phyloP scores from a whole-genome alignment of 2,329 filamentous ascomycete species.

The Penicillium oxalicum region DNA sequence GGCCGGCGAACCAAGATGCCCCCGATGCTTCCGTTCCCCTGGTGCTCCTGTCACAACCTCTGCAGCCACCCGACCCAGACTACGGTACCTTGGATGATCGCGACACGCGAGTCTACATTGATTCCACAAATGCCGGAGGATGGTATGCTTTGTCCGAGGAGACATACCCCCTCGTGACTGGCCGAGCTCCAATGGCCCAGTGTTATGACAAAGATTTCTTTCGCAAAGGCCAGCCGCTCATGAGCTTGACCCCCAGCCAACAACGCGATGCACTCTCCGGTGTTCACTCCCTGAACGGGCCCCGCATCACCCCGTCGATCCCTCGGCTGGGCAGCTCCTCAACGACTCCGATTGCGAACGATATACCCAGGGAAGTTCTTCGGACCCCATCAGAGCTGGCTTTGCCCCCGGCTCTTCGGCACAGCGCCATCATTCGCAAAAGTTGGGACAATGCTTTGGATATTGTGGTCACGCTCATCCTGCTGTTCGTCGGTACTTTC shows the following conservation, averaged over 20 bases:
- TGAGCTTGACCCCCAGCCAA: constrained; percentile 39
- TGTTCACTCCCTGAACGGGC: constrained; percentile 59
- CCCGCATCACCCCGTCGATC: constrained; percentile 35
- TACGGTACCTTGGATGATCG: constrained; percentile 46
- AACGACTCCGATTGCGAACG: constrained; percentile 30
- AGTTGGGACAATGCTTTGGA: constrained; percentile 43
- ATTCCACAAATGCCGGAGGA: constrained; percentile 75
- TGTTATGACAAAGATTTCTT: constrained; percentile 52
- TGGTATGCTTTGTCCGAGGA: constrained; percentile 92
- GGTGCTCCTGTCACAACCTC: constrained; percentile 79
- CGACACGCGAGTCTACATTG: constrained; percentile 70
- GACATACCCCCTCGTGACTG: constrained; percentile 77
- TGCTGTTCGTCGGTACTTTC: constrained; percentile 38
- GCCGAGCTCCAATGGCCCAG: constrained; percentile 55
- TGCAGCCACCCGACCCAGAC: constrained; percentile 51
- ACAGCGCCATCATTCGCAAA: constrained; percentile 42
- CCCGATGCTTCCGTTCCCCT: constrained; percentile 62
- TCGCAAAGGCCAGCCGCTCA: constrained; percentile 32
- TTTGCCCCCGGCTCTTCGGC: constrained; percentile 35
- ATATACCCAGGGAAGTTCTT: constrained; percentile 34
- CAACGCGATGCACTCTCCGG: constrained; percentile 61
- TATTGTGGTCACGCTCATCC: constrained; percentile 38
- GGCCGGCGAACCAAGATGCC: constrained; percentile 60
- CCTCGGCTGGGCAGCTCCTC: constrained; percentile 42
- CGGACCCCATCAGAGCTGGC: constrained; percentile 33